Percentiles rank a stretch among this genome's conserved stretches.
Conservation (phyloP, 768 basidiomycete species). For the Auricularia auricula-judae region DNA sequence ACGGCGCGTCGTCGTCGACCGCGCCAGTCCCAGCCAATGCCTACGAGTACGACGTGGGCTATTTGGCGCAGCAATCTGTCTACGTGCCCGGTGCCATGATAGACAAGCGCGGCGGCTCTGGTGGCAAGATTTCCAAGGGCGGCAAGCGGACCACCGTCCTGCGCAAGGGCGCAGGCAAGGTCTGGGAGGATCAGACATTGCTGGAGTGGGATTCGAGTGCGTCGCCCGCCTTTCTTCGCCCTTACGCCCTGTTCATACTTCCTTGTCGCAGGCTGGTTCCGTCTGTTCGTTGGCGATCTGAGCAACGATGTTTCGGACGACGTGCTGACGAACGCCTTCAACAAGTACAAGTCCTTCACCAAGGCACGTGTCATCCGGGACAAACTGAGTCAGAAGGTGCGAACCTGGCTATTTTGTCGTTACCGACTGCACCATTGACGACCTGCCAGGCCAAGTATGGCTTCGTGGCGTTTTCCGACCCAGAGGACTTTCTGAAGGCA, state of each 20-base stretch:
- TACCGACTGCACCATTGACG: not conserved
- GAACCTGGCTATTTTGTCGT: constrained; percentile 5
- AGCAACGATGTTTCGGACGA: constrained; percentile 98
- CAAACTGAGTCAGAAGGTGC: constrained; percentile 83
- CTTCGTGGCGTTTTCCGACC: constrained; percentile 95
- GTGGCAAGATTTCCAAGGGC: constrained; percentile 78
- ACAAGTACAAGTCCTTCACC: constrained; percentile 84
- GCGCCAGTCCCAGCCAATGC: constrained; percentile 83
- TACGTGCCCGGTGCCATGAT: constrained; percentile 89
- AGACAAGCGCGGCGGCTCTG: constrained; percentile 76
- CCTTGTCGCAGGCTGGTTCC: constrained; percentile 71
- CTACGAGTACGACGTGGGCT: constrained; percentile 87
- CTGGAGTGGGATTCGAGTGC: constrained; percentile 95
- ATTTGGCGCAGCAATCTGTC: constrained; percentile 82
- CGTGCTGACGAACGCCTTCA: constrained; percentile 85
- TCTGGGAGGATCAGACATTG: constrained; percentile 97
- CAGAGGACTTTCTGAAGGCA: constrained; percentile 94
- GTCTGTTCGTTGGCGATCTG: constrained; percentile 93
- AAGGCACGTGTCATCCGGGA: constrained; percentile 95
- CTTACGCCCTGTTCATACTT: not conserved
- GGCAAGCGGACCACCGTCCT: constrained; percentile 90
- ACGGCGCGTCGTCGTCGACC: constrained; percentile 46
- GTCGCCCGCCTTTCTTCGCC: constrained; percentile 19
- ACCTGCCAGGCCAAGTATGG: constrained; percentile 77
- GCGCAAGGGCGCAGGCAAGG: constrained; percentile 89